A percentile compares a stretch with the other conserved stretches of the same genome.
Conservation (phyloP, 2,329 filamentous ascomycete genomes). For the Neofusicoccum parvum region DNA sequence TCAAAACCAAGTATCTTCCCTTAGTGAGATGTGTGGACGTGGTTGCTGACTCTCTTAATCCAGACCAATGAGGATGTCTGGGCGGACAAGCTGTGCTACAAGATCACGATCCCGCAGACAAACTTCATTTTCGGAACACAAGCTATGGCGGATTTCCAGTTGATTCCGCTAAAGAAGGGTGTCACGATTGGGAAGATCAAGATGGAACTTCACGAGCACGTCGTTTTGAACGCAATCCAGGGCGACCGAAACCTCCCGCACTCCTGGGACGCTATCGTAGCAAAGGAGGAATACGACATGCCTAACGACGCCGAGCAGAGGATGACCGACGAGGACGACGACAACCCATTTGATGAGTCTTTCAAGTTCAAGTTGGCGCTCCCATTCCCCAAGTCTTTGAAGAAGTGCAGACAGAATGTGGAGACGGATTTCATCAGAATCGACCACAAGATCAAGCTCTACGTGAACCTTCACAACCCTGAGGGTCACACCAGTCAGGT, state of each 20-base stretch:
- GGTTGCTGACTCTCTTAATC: background rate
- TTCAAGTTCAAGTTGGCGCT: slow-evolving; percentile 62
- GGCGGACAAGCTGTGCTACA: slow-evolving; percentile 97
- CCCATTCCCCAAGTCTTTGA: slow-evolving; percentile 78
- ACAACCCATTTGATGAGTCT: slow-evolving; percentile 55
- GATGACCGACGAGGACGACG: slow-evolving; percentile 28
- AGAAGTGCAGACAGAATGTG: slow-evolving; percentile 84
- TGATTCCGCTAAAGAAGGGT: slow-evolving; percentile 87
- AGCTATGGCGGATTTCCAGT: slow-evolving; percentile 80
- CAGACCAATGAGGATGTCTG: slow-evolving; percentile 90
- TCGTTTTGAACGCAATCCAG: slow-evolving; percentile 43
- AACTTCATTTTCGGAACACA: slow-evolving; percentile 91
- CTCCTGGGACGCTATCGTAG: slow-evolving; percentile 32
- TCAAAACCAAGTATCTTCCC: too few relatives aligned
- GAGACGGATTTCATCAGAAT: slow-evolving; percentile 89
- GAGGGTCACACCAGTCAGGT: slow-evolving; percentile 93
- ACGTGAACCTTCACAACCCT: slow-evolving; percentile 88
- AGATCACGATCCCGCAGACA: slow-evolving; percentile 89
- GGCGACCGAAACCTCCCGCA: slow-evolving; percentile 32
- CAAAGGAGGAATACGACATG: slow-evolving; percentile 38
- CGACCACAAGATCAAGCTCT: slow-evolving; percentile 88
- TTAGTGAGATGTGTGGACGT: background rate
- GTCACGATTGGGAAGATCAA: slow-evolving; percentile 81
- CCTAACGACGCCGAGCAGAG: slow-evolving; percentile 32
- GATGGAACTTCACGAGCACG: slow-evolving; percentile 74